Base-by-base conservation (phyloP, 2,329 filamentous ascomycete genomes). In the Emmonsiellopsis sp. region DNA sequence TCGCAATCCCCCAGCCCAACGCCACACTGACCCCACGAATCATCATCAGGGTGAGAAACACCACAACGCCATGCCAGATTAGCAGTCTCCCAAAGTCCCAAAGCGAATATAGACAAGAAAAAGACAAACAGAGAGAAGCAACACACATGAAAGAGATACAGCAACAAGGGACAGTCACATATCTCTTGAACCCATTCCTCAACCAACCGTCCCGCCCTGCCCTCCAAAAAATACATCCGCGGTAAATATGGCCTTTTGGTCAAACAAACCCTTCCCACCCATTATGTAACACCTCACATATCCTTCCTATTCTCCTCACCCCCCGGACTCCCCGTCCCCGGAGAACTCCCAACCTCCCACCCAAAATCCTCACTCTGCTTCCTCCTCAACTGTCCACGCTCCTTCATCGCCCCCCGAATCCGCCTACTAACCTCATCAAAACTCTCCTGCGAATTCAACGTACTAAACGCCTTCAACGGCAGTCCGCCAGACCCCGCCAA, bases 381-480 rank as follows among this genome's bases (percentile, higher is more conserved):
- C 53, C 78, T 70, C 60, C 87, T 77, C 58, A 72, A 78, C 65
- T 84, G 79, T 2, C 85, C 85, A n/a, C 87, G 74, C 68, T 90
- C 85, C 61, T 79, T 76, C 87, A 97, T 95, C 4, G 89, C 89
- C 60, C 84, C 86, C 52, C 87, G 80, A 61, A 97, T 90, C 74
- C 87, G 89, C 69, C 82, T 81, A 65, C 82, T 90, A 2, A 95
- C 89, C 70, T 94, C 86, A 53, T 92, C 86, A 57, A 95, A 82
- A 2, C 86, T 83, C 48, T 82, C 86, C 47, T 83, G 81, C 2
- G 80, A 81, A 62, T 89, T 76, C 50, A 83, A 64, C 13, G 76
- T 78, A 60, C 79, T 94, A 62, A 95, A 87, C 2, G 78, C 81
- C 63, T 83, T 83, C 57, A 92, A 71, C 1, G 82, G 80, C 64